Base-by-base conservation (phyloP, 2,329 filamentous ascomycete species). In the Calonectria crousiana region DNA sequence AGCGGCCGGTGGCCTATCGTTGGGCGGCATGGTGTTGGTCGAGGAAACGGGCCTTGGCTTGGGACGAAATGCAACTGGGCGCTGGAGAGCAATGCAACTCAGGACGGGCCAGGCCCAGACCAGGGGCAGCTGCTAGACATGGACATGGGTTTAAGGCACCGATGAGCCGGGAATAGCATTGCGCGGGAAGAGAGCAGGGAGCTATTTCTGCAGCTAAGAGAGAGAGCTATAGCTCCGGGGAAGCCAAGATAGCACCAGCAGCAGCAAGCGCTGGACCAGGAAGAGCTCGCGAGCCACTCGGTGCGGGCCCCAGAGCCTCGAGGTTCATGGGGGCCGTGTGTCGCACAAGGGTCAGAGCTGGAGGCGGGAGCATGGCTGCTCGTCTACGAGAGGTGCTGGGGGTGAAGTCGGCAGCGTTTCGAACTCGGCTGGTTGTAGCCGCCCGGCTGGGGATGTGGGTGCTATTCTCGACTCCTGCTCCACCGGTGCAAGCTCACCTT, bases 1-100 rank as follows among this genome's bases (percentile, higher is more conserved):
- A 71, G 68, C 38, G 16, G 20, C 56, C 65, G 52, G 66, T 51
- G 72, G 56, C 78, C 77, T 80, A 79, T 80, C 78, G 77, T 78
- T 77, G 71, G 76, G 66, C 72, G 62, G 44, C 72, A 58, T 67
- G 60, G 32, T 16, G 44, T 32, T 60, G 79, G 79, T 75, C 79
- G 62, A 75, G 64, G 74, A 78, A 80, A 80, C 78, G 68, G 79
- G 79, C 73, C 79, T 75, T 53, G 73, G 62, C n/a, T 26, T 62
- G 34, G 44, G 34, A 34, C 41, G 32, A 49, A 32, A 30, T 67
- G 49, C 44, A 53, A 18, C 28, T 38, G 62, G 38, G 34, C 38
- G 28, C 53, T 49, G 28, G 65, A 69, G 64, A 69, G 64, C 53
- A 58, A 58, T 67, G 74, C 60, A 49, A 73, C 53, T 73, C 38